phyloP scores from a whole-genome alignment of 2,329 filamentous ascomycete genomes.

The Seiridium cupressi region DNA sequence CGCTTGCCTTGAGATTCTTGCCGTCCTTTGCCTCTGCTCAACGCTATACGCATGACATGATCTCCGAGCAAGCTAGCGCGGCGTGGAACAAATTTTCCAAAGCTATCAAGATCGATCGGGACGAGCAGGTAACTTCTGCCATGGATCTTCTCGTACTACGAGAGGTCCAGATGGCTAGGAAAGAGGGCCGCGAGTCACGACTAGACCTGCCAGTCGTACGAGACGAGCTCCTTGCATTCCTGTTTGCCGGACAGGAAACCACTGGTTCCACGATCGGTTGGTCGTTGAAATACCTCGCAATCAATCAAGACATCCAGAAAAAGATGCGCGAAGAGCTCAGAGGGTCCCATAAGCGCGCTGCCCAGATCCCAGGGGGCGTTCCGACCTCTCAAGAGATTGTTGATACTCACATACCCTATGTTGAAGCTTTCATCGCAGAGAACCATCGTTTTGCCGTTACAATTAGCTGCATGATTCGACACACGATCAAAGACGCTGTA shows the following conservation, averaged over 20 bases:
- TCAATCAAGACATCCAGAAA: conserved; percentile 20
- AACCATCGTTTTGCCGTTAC: conserved; percentile 23
- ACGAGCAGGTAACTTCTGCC: too few species aligned
- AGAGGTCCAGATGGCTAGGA: not conserved
- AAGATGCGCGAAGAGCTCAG: conserved; percentile 22
- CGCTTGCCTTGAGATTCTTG: too few species aligned
- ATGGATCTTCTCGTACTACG: too few species aligned
- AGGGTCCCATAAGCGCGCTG: conserved; percentile 10
- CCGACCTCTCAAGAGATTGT: conserved; percentile 22
- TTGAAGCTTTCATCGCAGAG: conserved; percentile 31
- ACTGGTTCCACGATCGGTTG: conserved; percentile 24
- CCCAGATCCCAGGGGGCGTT: conserved; percentile 12
- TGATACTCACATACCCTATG: conserved; percentile 21
- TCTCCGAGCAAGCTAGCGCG: not conserved
- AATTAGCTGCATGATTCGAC: too few species aligned
- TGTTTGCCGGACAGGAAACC: conserved; percentile 31
- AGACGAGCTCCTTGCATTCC: conserved; percentile 25
- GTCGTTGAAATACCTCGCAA: conserved; percentile 25
- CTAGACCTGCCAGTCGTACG: too few species aligned
- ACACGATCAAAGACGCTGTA: conserved; percentile 21
- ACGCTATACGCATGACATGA: too few species aligned
- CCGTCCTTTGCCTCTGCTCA: too few species aligned
- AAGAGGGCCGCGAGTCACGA: not conserved
- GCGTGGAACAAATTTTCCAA: not conserved
- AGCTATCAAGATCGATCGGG: too few species aligned